A percentile compares a stretch with the other conserved stretches of the same genome.
These are phyloP conservation scores for Sporothrix curviconia DNA, from an alignment of 2,329 filamentous ascomycete species.

Conservation along the genomic window DNA sequence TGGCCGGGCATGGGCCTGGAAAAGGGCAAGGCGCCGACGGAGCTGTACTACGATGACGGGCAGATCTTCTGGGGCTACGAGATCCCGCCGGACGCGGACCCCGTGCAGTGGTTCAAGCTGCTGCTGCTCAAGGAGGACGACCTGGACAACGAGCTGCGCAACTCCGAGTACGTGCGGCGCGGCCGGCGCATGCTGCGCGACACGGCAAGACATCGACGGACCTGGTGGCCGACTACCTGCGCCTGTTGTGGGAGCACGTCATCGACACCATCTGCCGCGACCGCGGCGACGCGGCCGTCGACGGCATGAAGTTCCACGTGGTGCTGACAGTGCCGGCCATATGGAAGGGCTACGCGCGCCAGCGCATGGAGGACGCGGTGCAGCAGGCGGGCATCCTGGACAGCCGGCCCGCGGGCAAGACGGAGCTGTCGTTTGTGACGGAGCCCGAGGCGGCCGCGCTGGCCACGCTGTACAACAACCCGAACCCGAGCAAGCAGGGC, in stretches of 20 bases:
- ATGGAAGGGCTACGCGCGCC: slow-evolving; percentile 35
- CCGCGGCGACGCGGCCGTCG: slow-evolving; percentile 12
- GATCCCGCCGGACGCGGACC: slow-evolving; percentile 12
- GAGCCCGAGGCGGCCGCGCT: slow-evolving; percentile 43
- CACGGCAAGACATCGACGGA: slow-evolving; percentile 21
- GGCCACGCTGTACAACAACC: slow-evolving; percentile 31
- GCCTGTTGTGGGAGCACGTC: slow-evolving; percentile 29
- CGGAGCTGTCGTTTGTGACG: slow-evolving; percentile 30
- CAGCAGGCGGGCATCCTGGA: slow-evolving; percentile 31
- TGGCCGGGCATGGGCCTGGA: slow-evolving; percentile 21
- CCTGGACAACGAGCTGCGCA: slow-evolving; percentile 10
- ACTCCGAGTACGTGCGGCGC: slow-evolving; percentile 10
- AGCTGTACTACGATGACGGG: slow-evolving; percentile 15
- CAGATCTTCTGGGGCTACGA: slow-evolving; percentile 17
- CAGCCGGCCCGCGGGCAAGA: slow-evolving; percentile 22
- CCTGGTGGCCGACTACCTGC: slow-evolving; percentile 29
- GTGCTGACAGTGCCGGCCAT: slow-evolving; percentile 41
- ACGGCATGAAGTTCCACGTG: slow-evolving; percentile 28
- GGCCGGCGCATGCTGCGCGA: slow-evolving; percentile 2
- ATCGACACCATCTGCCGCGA: slow-evolving; percentile 22
- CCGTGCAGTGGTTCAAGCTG: slow-evolving; percentile 19
- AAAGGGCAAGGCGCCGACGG: slow-evolving; percentile 17
- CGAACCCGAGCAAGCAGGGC: slow-evolving; percentile 12
- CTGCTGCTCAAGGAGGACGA: slow-evolving; percentile 15
- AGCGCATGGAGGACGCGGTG: slow-evolving; percentile 32